These are phyloP conservation scores for Macrotyloma uniflorum DNA, from an alignment of 306 rosid genomes.

Conservation along the genomic window DNA sequence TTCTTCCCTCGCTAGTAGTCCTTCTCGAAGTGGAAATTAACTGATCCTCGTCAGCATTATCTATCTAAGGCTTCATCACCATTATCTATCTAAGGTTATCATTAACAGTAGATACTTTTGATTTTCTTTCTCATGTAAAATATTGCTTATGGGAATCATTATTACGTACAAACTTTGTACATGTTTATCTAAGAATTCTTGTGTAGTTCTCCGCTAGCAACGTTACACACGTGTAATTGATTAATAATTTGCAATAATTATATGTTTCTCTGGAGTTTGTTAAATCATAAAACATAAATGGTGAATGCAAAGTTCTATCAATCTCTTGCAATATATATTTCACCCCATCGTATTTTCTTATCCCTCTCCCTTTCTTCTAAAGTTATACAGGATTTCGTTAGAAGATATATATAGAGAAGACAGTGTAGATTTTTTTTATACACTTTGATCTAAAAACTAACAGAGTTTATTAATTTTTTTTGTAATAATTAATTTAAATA, in stretches of 20 bases:
- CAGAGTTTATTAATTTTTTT: too few species aligned
- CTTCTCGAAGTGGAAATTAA: conserved; percentile 33
- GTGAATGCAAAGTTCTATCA: background rate
- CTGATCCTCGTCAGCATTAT: conserved; percentile 33
- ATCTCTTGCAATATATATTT: background rate
- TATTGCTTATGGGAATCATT: conserved; percentile 6
- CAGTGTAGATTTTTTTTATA: too few species aligned
- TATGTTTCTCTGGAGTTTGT: background rate
- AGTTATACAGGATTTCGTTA: too few species aligned
- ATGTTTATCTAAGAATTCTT: conserved; percentile 11
- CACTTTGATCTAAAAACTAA: too few species aligned
- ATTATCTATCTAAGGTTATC: background rate
- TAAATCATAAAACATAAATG: background rate
- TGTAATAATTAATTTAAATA: too few species aligned
- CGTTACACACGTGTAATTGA: conserved; percentile 27
- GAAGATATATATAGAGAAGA: too few species aligned
- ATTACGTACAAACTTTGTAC: background rate
- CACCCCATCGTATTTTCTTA: background rate
- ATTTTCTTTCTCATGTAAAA: background rate
- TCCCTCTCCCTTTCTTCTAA: background rate
- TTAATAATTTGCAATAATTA: background rate
- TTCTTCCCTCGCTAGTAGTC: conserved; percentile 40
- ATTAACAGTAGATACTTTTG: background rate
- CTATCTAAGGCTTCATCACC: background rate
- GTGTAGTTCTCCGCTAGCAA: conserved; percentile 28